Evolutionary conservation across 106 monocot species (phyloP).

Genomic region (Platanthera zijinensis): DNA sequence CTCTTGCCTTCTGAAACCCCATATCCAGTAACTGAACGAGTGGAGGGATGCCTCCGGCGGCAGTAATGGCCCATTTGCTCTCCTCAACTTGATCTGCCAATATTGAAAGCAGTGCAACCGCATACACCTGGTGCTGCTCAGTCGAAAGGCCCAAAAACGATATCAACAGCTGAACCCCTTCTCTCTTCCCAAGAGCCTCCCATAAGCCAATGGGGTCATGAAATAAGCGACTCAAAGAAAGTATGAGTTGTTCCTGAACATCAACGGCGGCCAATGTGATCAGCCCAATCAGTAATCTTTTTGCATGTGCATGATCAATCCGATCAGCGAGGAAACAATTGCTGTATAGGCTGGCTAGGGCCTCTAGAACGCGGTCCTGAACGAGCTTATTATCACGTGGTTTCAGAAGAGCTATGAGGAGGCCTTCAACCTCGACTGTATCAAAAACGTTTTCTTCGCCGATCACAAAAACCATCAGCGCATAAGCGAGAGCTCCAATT

Average conservation of each 20-base stretch:
- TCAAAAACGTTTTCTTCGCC: conserved; percentile 47
- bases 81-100: conserved; percentile 69
- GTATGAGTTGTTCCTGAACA: conserved; percentile 60
- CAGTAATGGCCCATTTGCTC: conserved; percentile 85
- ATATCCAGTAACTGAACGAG: conserved; percentile 64
- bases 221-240: conserved; percentile 46
- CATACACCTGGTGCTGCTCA: conserved; percentile 78
- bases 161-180: conserved; percentile 74
- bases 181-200: conserved; percentile 63
- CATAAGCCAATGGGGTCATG: conserved; percentile 42
- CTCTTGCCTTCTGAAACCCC: conserved; percentile 65
- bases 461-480: conserved; percentile 62
- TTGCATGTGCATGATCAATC: conserved; percentile 53
- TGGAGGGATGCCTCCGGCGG: conserved; percentile 83
- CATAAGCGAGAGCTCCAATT: conserved; percentile 63
- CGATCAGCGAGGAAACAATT: conserved; percentile 33
- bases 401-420: conserved; percentile 48
- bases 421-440: conserved; percentile 42
- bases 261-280: conserved; percentile 75
- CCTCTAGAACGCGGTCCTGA: conserved; percentile 70
- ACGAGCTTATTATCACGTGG: conserved; percentile 43
- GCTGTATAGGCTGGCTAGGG: conserved; percentile 65
- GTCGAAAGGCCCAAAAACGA: conserved; percentile 74
- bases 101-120: conserved; percentile 61
- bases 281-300: conserved; percentile 56